Evolutionary conservation across 2,329 filamentous ascomycete species (phyloP), one percentile per base, ranked within the genome.

Genomic region (Penicillium sp.): DNA sequence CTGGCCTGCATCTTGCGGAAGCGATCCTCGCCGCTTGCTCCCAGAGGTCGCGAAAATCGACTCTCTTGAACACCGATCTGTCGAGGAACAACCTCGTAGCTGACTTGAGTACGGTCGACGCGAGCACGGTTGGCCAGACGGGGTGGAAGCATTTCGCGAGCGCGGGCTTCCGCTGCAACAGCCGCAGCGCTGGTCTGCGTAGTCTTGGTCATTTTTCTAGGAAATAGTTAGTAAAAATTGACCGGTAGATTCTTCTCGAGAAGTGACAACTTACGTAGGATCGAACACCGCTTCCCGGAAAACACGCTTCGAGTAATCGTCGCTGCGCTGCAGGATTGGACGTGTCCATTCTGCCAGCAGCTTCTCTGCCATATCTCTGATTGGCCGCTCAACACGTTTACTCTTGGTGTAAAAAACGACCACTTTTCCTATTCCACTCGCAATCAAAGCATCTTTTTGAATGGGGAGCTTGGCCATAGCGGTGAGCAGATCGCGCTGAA

Each of bases 381-480:
- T 97, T 57, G 82, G 83, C 4, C 88, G 80, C 75, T 97, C 91
- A 1, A 92, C 89, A 62, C 91, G 88, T 78, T 92, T 95, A 79
- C 90, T 96, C 76, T 92, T 92, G 47, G 92, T 97, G 77, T 99
- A 99, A 78, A 97, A 99, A 59, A 96, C 85, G 48, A 97, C 89
- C 44, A 99, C 91, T 73, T 97, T 97, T 69, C 94, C 94, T 61
- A 99, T 94, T 18, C 93, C 92, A 65, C 91, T 96, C 61, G 92
- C 92, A 19, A 95, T 83, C 13, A 99, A 82, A 1, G 89, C 84
- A 66, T 97, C 94, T 71, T 97, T 97, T 70, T 92, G 90, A 62
- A 97, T 91, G 5, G 91, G 92, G 5, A 97, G 82, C 66, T 86
- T 87, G 16, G 83, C 84, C 33, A 99, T 81, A 21, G 91, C 89